Evolutionary conservation across 2,329 filamentous ascomycete species (phyloP).

Genomic region (Corniculantispora saksenae): DNA sequence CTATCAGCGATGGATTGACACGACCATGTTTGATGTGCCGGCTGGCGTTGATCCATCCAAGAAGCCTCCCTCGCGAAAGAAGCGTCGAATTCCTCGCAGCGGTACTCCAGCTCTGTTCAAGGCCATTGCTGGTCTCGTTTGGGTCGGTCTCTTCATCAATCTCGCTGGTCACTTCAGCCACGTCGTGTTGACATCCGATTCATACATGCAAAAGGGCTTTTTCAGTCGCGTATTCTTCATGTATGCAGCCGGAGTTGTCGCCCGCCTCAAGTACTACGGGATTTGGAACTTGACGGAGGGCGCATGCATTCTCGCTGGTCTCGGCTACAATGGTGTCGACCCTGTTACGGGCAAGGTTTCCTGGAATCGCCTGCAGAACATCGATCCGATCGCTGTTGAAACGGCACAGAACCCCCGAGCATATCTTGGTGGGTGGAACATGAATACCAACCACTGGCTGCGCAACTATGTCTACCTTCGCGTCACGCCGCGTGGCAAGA

Average conservation of each 20-base stretch:
- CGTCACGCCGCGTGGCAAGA: conserved; percentile 92
- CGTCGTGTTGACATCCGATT: conserved; percentile 62
- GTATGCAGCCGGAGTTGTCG: conserved; percentile 79
- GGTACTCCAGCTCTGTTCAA: conserved; percentile 82
- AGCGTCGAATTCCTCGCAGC: conserved; percentile 89
- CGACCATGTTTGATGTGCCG: conserved; percentile 88
- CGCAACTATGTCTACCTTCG: conserved; percentile 94
- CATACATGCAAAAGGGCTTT: conserved; percentile 69
- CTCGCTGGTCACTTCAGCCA: conserved; percentile 68
- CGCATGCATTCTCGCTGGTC: conserved; percentile 86
- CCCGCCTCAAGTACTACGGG: conserved; percentile 92
- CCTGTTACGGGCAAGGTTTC: conserved; percentile 79
- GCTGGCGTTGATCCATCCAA: conserved; percentile 80
- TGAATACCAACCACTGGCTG: conserved; percentile 97
- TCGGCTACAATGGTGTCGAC: conserved; percentile 94
- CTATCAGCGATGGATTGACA: conserved; percentile 90
- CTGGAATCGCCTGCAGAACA: conserved; percentile 88
- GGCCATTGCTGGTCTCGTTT: conserved; percentile 69
- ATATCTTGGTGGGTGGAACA: conserved; percentile 94
- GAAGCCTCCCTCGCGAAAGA: conserved; percentile 82
- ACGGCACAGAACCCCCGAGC: conserved; percentile 89
- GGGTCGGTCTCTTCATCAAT: conserved; percentile 78
- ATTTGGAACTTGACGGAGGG: conserved; percentile 94
- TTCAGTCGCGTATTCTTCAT: conserved; percentile 74
- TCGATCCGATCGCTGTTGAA: conserved; percentile 83